Percentiles rank a stretch among this genome's conserved stretches.
Conservation (phyloP, 345 rosid genomes). For the Anacardium occidentale region DNA sequence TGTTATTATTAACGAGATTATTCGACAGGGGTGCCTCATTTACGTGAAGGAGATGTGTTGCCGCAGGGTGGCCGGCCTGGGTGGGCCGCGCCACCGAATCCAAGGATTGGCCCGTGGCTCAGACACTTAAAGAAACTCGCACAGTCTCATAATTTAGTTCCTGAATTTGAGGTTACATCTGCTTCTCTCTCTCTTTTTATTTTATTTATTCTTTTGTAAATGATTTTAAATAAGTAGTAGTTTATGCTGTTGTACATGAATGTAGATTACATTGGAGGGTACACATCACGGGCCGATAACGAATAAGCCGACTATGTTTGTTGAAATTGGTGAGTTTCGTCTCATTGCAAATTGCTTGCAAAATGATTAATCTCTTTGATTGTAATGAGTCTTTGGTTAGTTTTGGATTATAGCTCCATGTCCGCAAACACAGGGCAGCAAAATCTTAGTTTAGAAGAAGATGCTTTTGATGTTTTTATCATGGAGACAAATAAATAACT, state of each 20-base stretch:
- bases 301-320: slow-evolving; percentile 77
- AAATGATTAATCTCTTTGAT: neutral
- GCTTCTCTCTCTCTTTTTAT: neutral
- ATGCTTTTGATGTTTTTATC: too few relatives aligned
- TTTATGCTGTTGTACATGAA: slow-evolving; percentile 15
- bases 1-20: neutral
- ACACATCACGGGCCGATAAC: slow-evolving; percentile 95
- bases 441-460: neutral
- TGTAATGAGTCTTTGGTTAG: neutral
- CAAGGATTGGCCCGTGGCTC: slow-evolving; percentile 91
- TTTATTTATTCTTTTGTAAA: neutral
- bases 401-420: neutral
- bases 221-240: neutral
- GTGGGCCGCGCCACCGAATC: slow-evolving; percentile 88
- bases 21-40: slow-evolving; percentile 69
- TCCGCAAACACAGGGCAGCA: neutral
- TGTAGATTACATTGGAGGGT: slow-evolving; percentile 85
- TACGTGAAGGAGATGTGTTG: slow-evolving; percentile 72
- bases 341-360: neutral
- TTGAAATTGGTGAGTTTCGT: slow-evolving; percentile 68
- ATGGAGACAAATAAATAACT: neutral
- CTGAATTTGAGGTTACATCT: slow-evolving; percentile 84
- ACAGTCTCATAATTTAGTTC: slow-evolving; percentile 62
- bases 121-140: slow-evolving; percentile 72
- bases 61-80: slow-evolving; percentile 90